phyloP scores from a whole-genome alignment of 2,329 filamentous ascomycete species.

The Exophiala lecanii-corni region DNA sequence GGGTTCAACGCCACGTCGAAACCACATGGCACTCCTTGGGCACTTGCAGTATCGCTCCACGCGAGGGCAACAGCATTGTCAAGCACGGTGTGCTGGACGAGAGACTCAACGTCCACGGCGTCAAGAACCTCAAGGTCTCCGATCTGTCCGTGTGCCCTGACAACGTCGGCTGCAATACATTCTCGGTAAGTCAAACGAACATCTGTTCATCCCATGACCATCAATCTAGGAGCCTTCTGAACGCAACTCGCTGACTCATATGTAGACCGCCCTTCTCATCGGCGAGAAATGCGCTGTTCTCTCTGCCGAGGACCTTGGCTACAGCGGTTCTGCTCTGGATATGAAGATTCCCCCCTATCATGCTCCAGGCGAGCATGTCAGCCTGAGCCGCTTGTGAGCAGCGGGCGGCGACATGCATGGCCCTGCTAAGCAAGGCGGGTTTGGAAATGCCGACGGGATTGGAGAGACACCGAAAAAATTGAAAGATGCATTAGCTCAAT shows the following conservation, averaged over 20 bases:
- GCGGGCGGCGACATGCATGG: too few species aligned
- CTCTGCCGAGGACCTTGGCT: slow-evolving; percentile 68
- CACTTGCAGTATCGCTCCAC: slow-evolving; percentile 73
- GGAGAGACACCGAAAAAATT: too few species aligned
- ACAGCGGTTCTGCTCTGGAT: slow-evolving; percentile 66
- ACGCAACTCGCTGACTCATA: slow-evolving; percentile 13
- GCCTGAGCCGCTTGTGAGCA: slow-evolving; percentile 31
- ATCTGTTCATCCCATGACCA: not conserved
- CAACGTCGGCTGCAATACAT: slow-evolving; percentile 68
- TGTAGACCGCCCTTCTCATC: slow-evolving; percentile 64
- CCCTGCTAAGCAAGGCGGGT: too few species aligned
- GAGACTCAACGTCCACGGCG: slow-evolving; percentile 71
- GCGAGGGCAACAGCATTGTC: slow-evolving; percentile 72
- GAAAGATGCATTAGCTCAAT: too few species aligned
- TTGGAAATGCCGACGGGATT: too few species aligned
- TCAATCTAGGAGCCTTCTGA: too few species aligned
- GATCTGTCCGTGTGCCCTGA: slow-evolving; percentile 73
- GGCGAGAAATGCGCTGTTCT: slow-evolving; percentile 70
- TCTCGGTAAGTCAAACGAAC: slow-evolving; percentile 35
- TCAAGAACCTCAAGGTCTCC: slow-evolving; percentile 71
- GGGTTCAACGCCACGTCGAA: slow-evolving; percentile 68
- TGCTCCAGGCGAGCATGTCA: slow-evolving; percentile 33
- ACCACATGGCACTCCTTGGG: slow-evolving; percentile 67
- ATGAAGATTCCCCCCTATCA: slow-evolving; percentile 69
- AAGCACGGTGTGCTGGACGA: slow-evolving; percentile 75